Evolutionary conservation across 1,284 basidiomycete species (phyloP).

Genomic region (Cutaneotrichosporon spelunceum): DNA sequence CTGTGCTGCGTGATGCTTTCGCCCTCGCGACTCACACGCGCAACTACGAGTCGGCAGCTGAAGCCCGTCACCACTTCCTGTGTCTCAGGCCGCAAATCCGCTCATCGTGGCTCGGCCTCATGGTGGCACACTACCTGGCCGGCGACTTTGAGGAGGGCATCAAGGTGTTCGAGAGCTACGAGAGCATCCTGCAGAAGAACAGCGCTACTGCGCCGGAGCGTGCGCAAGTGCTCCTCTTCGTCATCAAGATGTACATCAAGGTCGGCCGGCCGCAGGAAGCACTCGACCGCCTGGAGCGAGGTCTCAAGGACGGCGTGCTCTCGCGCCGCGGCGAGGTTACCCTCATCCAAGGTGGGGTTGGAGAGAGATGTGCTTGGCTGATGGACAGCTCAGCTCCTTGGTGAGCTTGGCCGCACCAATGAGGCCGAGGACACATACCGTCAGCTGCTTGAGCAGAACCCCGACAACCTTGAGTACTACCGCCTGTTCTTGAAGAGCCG

Average conservation of each 20-base stretch:
- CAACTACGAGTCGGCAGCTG: slow-evolving; percentile 72
- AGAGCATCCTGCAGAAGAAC: slow-evolving; percentile 59
- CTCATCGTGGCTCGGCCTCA: slow-evolving; percentile 84
- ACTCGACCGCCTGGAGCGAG: slow-evolving; percentile 63
- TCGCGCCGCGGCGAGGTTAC: slow-evolving; percentile 69
- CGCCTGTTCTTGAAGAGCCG: slow-evolving; percentile 66
- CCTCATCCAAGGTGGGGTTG: slow-evolving; percentile 63
- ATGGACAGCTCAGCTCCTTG: slow-evolving; percentile 55
- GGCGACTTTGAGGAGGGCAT: slow-evolving; percentile 71
- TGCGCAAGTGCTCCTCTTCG: slow-evolving; percentile 79
- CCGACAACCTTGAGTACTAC: slow-evolving; percentile 81
- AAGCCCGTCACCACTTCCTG: slow-evolving; percentile 78
- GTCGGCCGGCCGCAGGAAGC: slow-evolving; percentile 57
- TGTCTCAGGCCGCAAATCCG: slow-evolving; percentile 77
- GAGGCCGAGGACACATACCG: slow-evolving; percentile 77
- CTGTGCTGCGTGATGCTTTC: slow-evolving; percentile 86
- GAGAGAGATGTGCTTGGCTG: slow-evolving; percentile 7
- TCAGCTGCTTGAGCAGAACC: slow-evolving; percentile 75
- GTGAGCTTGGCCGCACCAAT: slow-evolving; percentile 60
- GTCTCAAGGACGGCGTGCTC: slow-evolving; percentile 63
- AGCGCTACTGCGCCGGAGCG: slow-evolving; percentile 59
- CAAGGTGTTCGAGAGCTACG: slow-evolving; percentile 65
- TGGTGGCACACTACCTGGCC: slow-evolving; percentile 82
- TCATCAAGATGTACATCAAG: slow-evolving; percentile 74
- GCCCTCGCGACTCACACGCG: slow-evolving; percentile 89